Percentiles rank a stretch among this genome's conserved stretches.
phyloP scores from a whole-genome alignment of 1,284 basidiomycete species.

The Microbotryum violaceum region DNA sequence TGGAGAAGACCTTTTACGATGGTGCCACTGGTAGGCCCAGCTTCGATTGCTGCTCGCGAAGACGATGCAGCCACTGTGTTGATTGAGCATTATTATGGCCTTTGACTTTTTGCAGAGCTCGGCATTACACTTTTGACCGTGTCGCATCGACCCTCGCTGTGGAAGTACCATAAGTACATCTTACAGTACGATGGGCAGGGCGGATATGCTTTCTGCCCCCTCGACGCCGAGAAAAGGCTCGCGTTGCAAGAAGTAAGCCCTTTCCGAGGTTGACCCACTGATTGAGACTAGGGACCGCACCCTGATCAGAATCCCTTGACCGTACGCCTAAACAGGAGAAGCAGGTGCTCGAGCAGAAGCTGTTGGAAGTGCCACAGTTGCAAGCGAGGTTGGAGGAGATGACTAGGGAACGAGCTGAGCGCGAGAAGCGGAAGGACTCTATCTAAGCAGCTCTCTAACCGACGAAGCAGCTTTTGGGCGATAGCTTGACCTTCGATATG shows the following conservation, averaged over 20 bases:
- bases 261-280: not conserved
- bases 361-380: constrained; percentile 62
- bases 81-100: not conserved
- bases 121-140: constrained; percentile 87
- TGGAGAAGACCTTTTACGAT: constrained; percentile 73
- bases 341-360: constrained; percentile 40
- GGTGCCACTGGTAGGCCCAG: constrained; percentile 59
- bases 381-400: constrained; percentile 67
- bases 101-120: constrained; percentile 43
- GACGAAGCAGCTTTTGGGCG: too few species aligned
- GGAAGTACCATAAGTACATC: constrained; percentile 87
- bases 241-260: constrained; percentile 62
- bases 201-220: constrained; percentile 60
- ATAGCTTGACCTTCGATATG: too few species aligned
- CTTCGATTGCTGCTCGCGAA: not conserved
- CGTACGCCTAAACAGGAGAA: constrained; percentile 15
- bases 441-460: too few species aligned
- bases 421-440: constrained; percentile 23
- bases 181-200: constrained; percentile 52
- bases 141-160: constrained; percentile 82
- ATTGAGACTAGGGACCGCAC: constrained; percentile 42
- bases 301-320: not conserved
- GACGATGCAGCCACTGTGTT: not conserved
- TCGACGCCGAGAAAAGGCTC: constrained; percentile 84
- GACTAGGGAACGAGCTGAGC: constrained; percentile 34